Evolutionary conservation across 2,329 filamentous ascomycete species (phyloP), one percentile per base, ranked within the genome.

Genomic region (Alternaria brassicae): DNA sequence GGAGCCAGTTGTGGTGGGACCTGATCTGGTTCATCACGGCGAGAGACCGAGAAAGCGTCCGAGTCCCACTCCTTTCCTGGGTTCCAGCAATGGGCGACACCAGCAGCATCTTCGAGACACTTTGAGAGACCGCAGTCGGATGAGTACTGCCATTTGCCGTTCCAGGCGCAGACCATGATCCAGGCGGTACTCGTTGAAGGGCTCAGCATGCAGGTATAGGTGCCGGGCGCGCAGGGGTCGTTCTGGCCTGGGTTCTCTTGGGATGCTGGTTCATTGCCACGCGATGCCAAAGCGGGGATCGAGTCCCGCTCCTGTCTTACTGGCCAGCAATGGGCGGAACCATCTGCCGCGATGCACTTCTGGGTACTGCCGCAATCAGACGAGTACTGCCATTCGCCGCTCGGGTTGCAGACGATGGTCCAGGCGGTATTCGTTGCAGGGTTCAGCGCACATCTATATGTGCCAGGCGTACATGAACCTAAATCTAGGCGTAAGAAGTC

Each of bases 21-120:
- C n/a, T 23, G 3, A 0, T 34, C 27, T 39, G 23, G 36, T 40
- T 40, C 48, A 27, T 41, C 23, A 1, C 49, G 49, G 15, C 44
- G 32, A 12, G 19, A 15, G 44, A 40, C 37, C 1, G 19, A 40
- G 19, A 13, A 12, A 23, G 19, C 3, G 3, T 23, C 3, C 19
- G 28, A 10, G 5, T 48, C 2, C 44, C 44, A 48, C 44, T 48
- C 28, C 15, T 21, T 7, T 21, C 23, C 49, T 39, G 34, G 9
- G 48, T 40, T 51, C 48, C 48, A 42, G 34, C 53, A 55, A 32
- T 55, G 42, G 15, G 53, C 41, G 15, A 34, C 37, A 49, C 51
- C 51, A 27, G 21, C 12, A 15, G 30, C 30, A 12, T 13, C 13
- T 15, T 32, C 15, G 28, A 53, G 42, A 2, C 51, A 53, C 40